Evolutionary conservation across 2,329 filamentous ascomycete species (phyloP).

Genomic region (Fusarium brevicatenulatum): DNA sequence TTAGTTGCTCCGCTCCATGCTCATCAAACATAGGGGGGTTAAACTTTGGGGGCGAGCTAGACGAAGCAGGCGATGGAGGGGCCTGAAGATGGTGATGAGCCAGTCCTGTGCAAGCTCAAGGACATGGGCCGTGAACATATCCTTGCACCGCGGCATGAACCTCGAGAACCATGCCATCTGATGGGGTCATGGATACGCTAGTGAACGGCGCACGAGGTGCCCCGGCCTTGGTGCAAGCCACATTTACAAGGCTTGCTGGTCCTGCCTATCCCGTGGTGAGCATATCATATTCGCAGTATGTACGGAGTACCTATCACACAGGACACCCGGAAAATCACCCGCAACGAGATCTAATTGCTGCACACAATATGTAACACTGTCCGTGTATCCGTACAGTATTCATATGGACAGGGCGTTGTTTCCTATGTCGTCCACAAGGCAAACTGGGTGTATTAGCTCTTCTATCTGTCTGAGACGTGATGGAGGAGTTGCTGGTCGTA

Average conservation of each 20-base stretch:
- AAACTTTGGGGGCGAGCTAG: conserved; percentile 27
- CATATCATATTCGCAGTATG: conserved; percentile 14
- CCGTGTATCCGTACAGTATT: not conserved
- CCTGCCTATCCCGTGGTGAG: conserved; percentile 27
- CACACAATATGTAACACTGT: not conserved
- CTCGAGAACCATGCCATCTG: conserved; percentile 32
- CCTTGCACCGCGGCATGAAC: conserved; percentile 20
- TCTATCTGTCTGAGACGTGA: conserved; percentile 12
- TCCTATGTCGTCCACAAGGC: conserved; percentile 11
- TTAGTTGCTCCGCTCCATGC: conserved; percentile 32
- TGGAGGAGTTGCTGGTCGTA: conserved; percentile 3
- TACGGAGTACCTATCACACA: not conserved
- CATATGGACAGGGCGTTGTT: not conserved
- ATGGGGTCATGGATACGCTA: conserved; percentile 38
- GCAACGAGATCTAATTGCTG: conserved; percentile 1
- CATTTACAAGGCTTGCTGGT: conserved; percentile 33
- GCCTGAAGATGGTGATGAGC: conserved; percentile 5
- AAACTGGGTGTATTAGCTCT: conserved; percentile 22
- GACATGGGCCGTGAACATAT: conserved; percentile 8
- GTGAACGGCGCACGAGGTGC: conserved; percentile 46
- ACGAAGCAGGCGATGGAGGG: not conserved
- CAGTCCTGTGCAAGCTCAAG: conserved; percentile 18
- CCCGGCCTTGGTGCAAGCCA: conserved; percentile 43
- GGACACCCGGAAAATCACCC: conserved; percentile 16
- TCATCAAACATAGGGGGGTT: conserved; percentile 29